These are phyloP conservation scores for Parathielavia appendiculata DNA, from an alignment of 495 filamentous ascomycete species.

Conservation along the genomic window DNA sequence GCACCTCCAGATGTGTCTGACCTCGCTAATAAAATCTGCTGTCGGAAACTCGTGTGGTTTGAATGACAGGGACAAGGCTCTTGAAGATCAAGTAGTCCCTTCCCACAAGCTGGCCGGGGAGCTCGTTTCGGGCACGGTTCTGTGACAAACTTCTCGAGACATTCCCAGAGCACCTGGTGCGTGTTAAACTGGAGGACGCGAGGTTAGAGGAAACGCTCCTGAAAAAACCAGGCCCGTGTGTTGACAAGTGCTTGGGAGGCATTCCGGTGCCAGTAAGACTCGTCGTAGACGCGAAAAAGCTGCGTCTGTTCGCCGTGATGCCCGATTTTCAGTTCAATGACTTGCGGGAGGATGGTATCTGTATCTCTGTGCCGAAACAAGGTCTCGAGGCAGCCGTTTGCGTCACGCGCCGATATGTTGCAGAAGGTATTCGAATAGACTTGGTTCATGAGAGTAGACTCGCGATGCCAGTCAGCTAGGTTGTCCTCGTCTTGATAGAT, in stretches of 20 bases:
- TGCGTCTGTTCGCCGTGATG: background rate
- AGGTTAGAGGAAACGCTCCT: constrained; percentile 1
- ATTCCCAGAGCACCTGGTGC: constrained; percentile 1
- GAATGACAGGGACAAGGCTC: background rate
- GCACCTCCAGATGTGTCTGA: background rate
- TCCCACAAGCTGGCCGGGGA: background rate
- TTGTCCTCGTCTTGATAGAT: background rate
- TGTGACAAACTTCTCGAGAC: background rate
- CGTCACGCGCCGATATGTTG: background rate
- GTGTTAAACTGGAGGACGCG: background rate
- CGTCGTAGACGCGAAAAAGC: background rate
- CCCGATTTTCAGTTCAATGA: background rate
- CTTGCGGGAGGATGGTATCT: background rate
- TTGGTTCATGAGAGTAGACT: background rate
- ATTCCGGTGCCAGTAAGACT: background rate
- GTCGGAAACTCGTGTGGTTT: background rate
- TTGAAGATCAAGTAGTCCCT: background rate
- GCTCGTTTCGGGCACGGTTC: background rate
- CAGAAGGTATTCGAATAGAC: background rate
- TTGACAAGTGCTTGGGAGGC: background rate
- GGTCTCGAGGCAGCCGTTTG: background rate
- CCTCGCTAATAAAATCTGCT: background rate
- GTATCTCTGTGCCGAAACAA: background rate
- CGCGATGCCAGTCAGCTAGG: background rate
- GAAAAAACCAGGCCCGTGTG: background rate